phyloP scores from a whole-genome alignment of 83 land plant species.

The Picea abies region DNA sequence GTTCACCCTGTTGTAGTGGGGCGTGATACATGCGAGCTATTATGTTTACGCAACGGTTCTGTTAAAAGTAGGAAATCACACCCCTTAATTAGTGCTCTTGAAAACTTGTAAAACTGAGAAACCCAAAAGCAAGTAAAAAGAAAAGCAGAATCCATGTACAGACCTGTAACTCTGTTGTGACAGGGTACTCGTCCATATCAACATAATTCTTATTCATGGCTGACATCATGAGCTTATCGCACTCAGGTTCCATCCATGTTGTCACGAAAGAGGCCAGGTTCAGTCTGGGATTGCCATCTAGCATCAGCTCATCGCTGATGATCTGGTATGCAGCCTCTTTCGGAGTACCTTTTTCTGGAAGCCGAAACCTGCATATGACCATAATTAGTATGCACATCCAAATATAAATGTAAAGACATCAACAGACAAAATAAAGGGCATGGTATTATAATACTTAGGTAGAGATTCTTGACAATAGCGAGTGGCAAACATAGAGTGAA shows the following conservation, averaged over 20 bases:
- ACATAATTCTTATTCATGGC: conserved; percentile 76
- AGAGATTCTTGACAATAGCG: conserved; percentile 40
- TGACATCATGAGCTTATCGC: conserved; percentile 68
- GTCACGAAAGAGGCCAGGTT: conserved; percentile 76
- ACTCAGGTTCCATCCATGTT: conserved; percentile 83
- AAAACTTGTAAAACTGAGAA: background rate
- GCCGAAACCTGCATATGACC: conserved; percentile 26
- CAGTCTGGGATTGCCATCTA: conserved; percentile 69
- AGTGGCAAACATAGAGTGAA: conserved; percentile 45
- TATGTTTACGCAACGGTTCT: conserved; percentile 87
- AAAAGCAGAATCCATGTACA: background rate
- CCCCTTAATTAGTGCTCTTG: background rate
- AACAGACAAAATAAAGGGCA: background rate
- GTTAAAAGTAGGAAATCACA: conserved; percentile 14
- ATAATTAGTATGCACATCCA: background rate
- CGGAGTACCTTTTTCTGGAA: conserved; percentile 43
- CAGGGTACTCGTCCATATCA: conserved; percentile 83
- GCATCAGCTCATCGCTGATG: conserved; percentile 50
- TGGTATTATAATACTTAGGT: conserved; percentile 21
- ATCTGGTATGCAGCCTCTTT: conserved; percentile 57
- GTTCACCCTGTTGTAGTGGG: conserved; percentile 46
- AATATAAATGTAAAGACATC: background rate
- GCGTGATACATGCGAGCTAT: conserved; percentile 68
- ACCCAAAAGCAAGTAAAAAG: background rate
- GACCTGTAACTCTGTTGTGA: conserved; percentile 81